Percentiles rank a stretch among this genome's conserved stretches.
phyloP scores from a whole-genome alignment of 352 stramenopile species.

The Phytopythium sindhum region DNA sequence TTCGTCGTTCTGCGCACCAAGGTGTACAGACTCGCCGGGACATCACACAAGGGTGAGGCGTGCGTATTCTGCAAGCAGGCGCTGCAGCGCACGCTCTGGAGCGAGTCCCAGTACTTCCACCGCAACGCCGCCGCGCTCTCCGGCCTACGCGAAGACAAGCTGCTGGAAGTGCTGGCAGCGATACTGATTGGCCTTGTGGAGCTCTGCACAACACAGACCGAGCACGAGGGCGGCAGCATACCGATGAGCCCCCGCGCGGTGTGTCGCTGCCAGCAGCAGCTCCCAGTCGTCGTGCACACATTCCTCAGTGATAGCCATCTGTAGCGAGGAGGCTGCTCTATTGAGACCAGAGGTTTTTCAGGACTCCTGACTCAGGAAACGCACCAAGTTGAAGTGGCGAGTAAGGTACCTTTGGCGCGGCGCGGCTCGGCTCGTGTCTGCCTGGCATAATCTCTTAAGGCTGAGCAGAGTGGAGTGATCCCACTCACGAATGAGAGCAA shows the following conservation, averaged over 20 bases:
- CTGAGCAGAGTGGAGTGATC: not conserved
- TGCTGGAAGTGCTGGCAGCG: not conserved
- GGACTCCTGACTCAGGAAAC: no score
- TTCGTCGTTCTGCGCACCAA: constrained; percentile 15
- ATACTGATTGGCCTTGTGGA: not conserved
- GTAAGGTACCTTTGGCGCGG: no score
- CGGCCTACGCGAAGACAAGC: not conserved
- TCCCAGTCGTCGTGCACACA: not conserved
- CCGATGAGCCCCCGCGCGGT: not conserved
- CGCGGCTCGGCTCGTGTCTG: not conserved
- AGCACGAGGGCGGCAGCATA: not conserved
- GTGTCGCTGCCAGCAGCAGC: not conserved
- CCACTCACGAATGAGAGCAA: no score
- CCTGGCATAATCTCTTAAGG: not conserved
- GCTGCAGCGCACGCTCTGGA: constrained; percentile 2
- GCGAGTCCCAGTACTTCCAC: not conserved
- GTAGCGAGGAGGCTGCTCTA: not conserved
- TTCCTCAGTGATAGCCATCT: not conserved
- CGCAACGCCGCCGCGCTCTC: not conserved
- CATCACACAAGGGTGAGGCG: constrained; percentile 5
- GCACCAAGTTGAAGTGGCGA: no score
- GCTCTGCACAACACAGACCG: not conserved
- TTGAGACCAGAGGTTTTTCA: no score
- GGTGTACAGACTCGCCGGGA: constrained; percentile 16
- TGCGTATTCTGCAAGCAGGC: constrained; percentile 21